These are phyloP conservation scores for Lodderomyces metapsilosis DNA, from an alignment of 1,139 yeast genomes.

Conservation along the genomic window DNA sequence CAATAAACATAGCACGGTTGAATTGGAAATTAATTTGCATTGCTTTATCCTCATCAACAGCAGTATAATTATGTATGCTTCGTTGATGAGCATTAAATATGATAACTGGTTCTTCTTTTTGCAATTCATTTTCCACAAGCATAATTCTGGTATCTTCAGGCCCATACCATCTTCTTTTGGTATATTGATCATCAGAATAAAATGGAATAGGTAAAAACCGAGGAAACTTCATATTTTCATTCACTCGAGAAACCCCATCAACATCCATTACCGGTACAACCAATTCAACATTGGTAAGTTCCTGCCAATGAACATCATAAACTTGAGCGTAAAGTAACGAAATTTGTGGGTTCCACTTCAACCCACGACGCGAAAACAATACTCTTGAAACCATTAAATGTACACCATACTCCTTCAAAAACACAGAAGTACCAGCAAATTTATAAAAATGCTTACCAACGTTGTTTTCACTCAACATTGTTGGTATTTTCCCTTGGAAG, in stretches of 20 bases:
- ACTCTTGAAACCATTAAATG: conserved; percentile 46
- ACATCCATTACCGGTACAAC: conserved; percentile 17
- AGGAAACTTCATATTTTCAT: conserved; percentile 22
- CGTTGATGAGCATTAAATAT: conserved; percentile 30
- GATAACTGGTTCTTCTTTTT: conserved; percentile 30
- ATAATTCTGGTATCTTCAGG: conserved; percentile 53
- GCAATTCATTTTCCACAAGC: conserved; percentile 28
- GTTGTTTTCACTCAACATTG: conserved; percentile 14
- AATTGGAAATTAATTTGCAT: conserved; percentile 14
- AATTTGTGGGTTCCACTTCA: conserved; percentile 26
- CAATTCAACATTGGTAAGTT: conserved; percentile 25
- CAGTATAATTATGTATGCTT: conserved; percentile 1
- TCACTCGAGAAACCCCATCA: conserved; percentile 5
- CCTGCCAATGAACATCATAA: conserved; percentile 30
- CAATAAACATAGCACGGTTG: conserved; percentile 27
- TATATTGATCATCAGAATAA: conserved; percentile 17
- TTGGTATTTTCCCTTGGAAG: conserved; percentile 20
- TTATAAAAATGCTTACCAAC: conserved; percentile 34
- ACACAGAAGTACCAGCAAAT: conserved; percentile 50
- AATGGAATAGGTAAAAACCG: conserved; percentile 30
- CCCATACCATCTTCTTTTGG: conserved; percentile 27
- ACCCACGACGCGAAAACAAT: conserved; percentile 26
- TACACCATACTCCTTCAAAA: conserved; percentile 46
- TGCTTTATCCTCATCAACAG: not conserved
- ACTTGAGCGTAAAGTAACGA: conserved; percentile 34